phyloP scores from a whole-genome alignment of 2,329 filamentous ascomycete genomes.

The Apiospora malaysiana region DNA sequence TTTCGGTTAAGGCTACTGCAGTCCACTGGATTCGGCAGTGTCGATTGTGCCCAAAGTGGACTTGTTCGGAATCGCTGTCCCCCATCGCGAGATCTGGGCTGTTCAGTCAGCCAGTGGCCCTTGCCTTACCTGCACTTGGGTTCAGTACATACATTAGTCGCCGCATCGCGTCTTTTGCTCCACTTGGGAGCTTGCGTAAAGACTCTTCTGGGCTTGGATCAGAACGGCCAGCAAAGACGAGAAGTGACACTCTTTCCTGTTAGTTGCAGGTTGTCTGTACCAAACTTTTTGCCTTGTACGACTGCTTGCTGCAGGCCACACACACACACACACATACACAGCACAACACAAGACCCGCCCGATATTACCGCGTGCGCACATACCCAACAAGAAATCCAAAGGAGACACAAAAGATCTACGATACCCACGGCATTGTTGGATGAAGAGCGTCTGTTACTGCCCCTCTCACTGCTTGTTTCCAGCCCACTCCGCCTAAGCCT shows the following conservation, averaged over 20 bases:
- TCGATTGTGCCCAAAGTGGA: conserved; percentile 17
- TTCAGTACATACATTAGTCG: conserved; percentile 15
- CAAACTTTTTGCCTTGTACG: neutral
- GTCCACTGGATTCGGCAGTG: neutral
- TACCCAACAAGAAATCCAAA: neutral
- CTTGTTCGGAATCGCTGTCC: conserved; percentile 3
- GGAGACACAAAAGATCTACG: conserved; percentile 15
- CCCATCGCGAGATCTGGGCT: conserved; percentile 21
- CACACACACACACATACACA: neutral
- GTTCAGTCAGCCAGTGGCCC: neutral
- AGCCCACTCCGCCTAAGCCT: neutral
- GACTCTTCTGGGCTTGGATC: conserved; percentile 12
- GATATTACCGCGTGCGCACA: neutral
- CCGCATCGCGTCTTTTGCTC: conserved; percentile 10
- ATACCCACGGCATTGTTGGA: conserved; percentile 11
- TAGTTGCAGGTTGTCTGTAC: conserved; percentile 14
- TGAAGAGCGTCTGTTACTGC: neutral
- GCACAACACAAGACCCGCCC: neutral
- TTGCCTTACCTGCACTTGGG: neutral
- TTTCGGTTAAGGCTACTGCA: conserved; percentile 3
- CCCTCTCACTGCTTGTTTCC: neutral
- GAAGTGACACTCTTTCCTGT: neutral
- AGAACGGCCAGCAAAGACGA: conserved; percentile 8
- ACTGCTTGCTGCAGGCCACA: conserved; percentile 7
- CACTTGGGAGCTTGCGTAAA: neutral